Evolutionary conservation across 257 asterid species (phyloP).

Genomic region (Rehmannia glutinosa): DNA sequence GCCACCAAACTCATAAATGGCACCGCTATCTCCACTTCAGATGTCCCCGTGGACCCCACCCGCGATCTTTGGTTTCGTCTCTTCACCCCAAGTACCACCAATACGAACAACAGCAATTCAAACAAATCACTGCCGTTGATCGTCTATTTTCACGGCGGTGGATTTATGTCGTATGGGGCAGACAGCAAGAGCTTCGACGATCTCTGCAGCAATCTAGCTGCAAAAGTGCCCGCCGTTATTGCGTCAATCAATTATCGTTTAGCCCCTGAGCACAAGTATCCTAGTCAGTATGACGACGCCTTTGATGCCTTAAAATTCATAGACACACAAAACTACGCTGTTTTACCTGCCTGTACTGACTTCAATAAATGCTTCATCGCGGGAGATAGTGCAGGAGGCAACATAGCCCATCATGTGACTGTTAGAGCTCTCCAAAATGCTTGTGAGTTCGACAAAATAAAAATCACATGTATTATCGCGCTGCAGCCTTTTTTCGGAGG

Average conservation of each 20-base stretch:
- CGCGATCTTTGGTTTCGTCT: conserved; percentile 33
- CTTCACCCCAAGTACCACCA: conserved; percentile 19
- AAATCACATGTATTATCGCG: conserved; percentile 18
- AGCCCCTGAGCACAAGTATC: conserved; percentile 34
- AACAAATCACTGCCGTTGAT: conserved; percentile 24
- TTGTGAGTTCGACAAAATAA: conserved; percentile 11
- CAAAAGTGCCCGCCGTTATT: conserved; percentile 28
- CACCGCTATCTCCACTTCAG: conserved; percentile 11
- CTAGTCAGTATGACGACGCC: conserved; percentile 37
- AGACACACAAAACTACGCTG: conserved; percentile 8
- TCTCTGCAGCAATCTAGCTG: conserved; percentile 30
- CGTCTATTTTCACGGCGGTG: conserved; percentile 40
- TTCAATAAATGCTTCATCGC: conserved; percentile 31
- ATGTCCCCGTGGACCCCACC: conserved; percentile 21
- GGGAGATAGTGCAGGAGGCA: conserved; percentile 51
- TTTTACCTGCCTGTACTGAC: conserved; percentile 34
- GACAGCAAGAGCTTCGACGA: conserved; percentile 15
- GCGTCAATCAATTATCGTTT: conserved; percentile 41
- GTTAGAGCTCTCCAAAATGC: conserved; percentile 11
- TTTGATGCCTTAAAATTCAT: conserved; percentile 35
- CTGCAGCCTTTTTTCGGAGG: conserved; percentile 52
- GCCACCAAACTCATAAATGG: conserved; percentile 24
- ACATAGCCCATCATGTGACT: conserved; percentile 41
- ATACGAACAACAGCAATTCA: not conserved
- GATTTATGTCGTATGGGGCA: conserved; percentile 21